These are phyloP conservation scores for Phoma sp. DNA, from an alignment of 2,329 filamentous ascomycete genomes.

Conservation along the genomic window DNA sequence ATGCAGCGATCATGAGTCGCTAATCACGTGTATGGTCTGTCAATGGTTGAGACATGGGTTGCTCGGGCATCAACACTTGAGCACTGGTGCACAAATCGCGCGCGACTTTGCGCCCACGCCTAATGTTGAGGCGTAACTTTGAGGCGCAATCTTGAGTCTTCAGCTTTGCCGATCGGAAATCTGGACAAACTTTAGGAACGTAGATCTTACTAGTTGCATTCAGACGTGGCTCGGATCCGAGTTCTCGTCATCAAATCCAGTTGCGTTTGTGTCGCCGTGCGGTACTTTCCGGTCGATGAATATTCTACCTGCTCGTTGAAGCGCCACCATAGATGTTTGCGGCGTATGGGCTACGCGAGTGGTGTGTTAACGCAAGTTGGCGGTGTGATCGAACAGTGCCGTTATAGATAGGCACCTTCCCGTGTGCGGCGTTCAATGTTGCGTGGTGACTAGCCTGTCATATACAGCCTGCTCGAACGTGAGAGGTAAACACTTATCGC, in stretches of 20 bases:
- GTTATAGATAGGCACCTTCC: background rate
- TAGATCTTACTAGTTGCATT: background rate
- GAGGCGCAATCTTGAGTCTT: background rate
- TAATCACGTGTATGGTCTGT: conserved; percentile 2
- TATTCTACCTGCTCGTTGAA: background rate
- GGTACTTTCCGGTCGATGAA: background rate
- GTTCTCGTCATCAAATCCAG: background rate
- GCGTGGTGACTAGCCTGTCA: background rate
- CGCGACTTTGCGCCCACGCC: background rate
- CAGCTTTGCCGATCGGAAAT: background rate
- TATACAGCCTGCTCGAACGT: background rate
- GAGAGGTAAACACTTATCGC: background rate
- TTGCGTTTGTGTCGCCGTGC: background rate
- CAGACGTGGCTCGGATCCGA: background rate
- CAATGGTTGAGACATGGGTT: background rate
- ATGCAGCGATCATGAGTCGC: background rate
- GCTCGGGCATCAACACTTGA: background rate
- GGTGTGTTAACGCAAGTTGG: background rate
- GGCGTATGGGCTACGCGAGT: background rate
- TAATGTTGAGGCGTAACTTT: background rate
- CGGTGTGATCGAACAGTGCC: background rate
- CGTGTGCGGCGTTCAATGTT: background rate
- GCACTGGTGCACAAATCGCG: background rate
- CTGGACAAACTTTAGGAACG: background rate
- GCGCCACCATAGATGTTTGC: background rate